phyloP scores from a whole-genome alignment of 495 filamentous ascomycete species.

The Immersiella caudata region DNA sequence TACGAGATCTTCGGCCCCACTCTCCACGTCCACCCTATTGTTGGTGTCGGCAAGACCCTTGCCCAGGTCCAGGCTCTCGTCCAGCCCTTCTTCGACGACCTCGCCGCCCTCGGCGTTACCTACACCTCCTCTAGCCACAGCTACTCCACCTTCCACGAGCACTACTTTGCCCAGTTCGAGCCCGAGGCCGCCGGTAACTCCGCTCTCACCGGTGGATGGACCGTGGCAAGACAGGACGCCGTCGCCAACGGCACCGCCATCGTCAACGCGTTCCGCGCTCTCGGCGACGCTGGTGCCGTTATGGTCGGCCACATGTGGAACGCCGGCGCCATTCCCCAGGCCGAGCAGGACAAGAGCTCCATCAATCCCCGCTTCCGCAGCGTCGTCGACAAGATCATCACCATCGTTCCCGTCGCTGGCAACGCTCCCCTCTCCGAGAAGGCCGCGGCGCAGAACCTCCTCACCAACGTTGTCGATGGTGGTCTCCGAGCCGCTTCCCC shows the following conservation, averaged over 20 bases:
- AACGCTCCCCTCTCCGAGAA: conserved; percentile 42
- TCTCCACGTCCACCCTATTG: conserved; percentile 47
- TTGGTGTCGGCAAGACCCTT: conserved; percentile 48
- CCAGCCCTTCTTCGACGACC: conserved; percentile 49
- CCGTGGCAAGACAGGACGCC: conserved; percentile 47
- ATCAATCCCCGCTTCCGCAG: conserved; percentile 48
- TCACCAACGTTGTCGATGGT: conserved; percentile 50
- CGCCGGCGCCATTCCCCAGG: conserved; percentile 44
- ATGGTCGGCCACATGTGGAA: conserved; percentile 56
- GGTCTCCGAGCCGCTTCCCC: conserved; percentile 48
- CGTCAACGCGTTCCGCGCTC: conserved; percentile 44
- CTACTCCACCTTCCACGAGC: conserved; percentile 48
- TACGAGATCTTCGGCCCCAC: conserved; percentile 41
- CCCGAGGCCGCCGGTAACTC: conserved; percentile 46
- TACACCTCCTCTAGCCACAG: conserved; percentile 39
- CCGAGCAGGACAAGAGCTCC: conserved; percentile 39
- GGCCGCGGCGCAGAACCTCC: conserved; percentile 39
- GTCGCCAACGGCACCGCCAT: conserved; percentile 44
- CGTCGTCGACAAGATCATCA: conserved; percentile 54
- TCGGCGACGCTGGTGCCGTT: conserved; percentile 37
- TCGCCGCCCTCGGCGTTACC: conserved; percentile 40
- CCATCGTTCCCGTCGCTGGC: conserved; percentile 37
- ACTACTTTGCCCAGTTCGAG: conserved; percentile 54
- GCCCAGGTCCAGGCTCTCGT: conserved; percentile 45
- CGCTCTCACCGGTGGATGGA: conserved; percentile 51